A percentile compares a stretch with the other conserved stretches of the same genome.
Evolutionary conservation across 202 grass and related monocot genomes (phyloP).

Genomic region (Setaria italica): DNA sequence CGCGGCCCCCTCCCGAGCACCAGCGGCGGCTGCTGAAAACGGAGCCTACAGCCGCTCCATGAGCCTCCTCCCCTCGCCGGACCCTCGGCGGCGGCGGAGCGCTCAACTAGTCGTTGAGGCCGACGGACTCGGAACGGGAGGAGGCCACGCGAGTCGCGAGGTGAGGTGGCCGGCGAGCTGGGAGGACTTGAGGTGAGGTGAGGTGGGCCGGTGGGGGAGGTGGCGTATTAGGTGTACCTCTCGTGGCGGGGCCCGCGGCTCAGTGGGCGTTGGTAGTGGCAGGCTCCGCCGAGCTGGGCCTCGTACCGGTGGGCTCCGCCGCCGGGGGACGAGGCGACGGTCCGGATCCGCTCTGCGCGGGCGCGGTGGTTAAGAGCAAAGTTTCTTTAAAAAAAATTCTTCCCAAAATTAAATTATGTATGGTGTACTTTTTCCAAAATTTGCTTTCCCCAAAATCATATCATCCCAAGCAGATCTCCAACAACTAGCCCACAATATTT

Average conservation of each 20-base stretch:
- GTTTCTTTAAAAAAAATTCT: no score
- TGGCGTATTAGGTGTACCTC: conserved; percentile 43
- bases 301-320: neutral
- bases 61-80: neutral
- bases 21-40: conserved; percentile 11
- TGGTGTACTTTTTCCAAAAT: no score
- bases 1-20: neutral
- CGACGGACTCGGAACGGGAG: conserved; percentile 1
- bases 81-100: conserved; percentile 10
- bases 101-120: conserved; percentile 12
- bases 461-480: no score
- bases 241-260: conserved; percentile 14
- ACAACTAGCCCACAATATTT: no score
- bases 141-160: conserved; percentile 28
- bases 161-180: conserved; percentile 22
- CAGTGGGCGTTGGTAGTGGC: conserved; percentile 31
- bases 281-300: neutral
- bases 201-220: neutral
- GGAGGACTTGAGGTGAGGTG: neutral
- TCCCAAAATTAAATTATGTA: no score
- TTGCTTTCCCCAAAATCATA: no score
- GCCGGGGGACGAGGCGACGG: neutral
- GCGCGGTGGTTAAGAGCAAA: conserved; percentile 1
- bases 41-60: conserved; percentile 13
- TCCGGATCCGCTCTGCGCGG: neutral